Percentiles rank a stretch among this genome's conserved stretches.
phyloP scores from a whole-genome alignment of 805 yeast species.

The Candida insectorum region DNA sequence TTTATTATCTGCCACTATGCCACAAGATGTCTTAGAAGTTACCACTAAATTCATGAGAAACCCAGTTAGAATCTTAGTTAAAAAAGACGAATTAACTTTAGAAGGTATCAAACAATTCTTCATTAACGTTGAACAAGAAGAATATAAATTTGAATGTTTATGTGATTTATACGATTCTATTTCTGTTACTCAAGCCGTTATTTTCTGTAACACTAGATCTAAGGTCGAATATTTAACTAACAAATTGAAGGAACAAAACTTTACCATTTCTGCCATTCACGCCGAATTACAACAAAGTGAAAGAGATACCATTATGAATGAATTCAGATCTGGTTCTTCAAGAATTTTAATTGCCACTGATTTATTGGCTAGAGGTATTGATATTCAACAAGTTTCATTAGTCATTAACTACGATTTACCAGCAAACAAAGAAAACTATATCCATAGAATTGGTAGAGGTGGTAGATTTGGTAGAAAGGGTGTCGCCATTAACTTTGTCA shows the following conservation, averaged over 20 bases:
- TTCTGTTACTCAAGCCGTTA: constrained; percentile 95
- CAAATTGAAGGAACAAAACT: constrained; percentile 71
- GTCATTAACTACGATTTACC: constrained; percentile 95
- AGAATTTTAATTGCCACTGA: constrained; percentile 92
- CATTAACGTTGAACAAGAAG: constrained; percentile 88
- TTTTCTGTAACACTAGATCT: constrained; percentile 93
- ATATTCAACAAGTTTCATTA: constrained; percentile 94
- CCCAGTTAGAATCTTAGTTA: constrained; percentile 91
- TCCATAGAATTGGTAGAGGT: constrained; percentile 97
- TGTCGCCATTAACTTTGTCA: constrained; percentile 92
- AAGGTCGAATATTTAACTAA: constrained; percentile 89
- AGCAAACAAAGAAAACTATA: constrained; percentile 84
- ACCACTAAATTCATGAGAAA: constrained; percentile 92
- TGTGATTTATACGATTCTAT: constrained; percentile 94
- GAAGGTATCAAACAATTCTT: constrained; percentile 95
- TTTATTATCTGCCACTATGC: constrained; percentile 92
- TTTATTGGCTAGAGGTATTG: constrained; percentile 96
- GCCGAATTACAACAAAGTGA: constrained; percentile 93
- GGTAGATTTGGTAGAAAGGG: constrained; percentile 99
- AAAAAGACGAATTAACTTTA: constrained; percentile 90
- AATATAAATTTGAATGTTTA: constrained; percentile 90
- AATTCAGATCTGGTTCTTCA: constrained; percentile 91
- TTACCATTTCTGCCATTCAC: constrained; percentile 93
- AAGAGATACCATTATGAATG: constrained; percentile 92
- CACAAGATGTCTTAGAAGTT: constrained; percentile 85